Conservation (phyloP, 1,284 basidiomycete species). For the Malassezia arunalokei region DNA sequence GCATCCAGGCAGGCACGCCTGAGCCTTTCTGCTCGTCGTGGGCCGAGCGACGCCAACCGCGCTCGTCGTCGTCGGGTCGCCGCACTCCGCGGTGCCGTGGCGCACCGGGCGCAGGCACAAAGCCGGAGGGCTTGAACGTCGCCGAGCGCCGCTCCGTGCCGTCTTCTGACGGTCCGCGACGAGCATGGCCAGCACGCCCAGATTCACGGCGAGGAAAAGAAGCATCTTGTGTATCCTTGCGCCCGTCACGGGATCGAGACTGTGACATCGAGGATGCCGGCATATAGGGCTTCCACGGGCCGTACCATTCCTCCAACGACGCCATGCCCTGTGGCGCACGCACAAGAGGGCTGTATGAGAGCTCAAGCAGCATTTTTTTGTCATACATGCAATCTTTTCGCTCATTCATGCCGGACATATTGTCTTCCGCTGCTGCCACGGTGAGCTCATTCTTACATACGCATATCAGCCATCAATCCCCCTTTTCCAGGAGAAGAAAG, state of each 20-base stretch:
- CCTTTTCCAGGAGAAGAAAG: too few species aligned
- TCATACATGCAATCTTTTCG: neutral
- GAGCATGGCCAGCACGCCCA: neutral
- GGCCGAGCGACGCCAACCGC: neutral
- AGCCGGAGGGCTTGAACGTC: neutral
- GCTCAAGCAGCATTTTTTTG: slow-evolving; percentile 50
- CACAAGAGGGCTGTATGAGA: slow-evolving; percentile 63
- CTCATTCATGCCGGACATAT: neutral
- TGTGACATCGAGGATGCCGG: neutral
- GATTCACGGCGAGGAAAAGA: neutral
- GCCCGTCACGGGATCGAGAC: neutral
- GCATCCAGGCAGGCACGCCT: slow-evolving; percentile 82
- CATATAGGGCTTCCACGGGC: slow-evolving; percentile 12
- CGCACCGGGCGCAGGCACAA: neutral
- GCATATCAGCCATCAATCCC: too few species aligned
- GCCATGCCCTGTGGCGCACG: slow-evolving; percentile 50
- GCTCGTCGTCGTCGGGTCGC: neutral
- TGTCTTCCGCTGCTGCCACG: too few species aligned
- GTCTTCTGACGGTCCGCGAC: neutral
- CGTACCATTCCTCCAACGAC: slow-evolving; percentile 12
- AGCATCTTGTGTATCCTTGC: neutral
- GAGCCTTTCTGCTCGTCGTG: neutral
- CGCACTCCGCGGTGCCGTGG: neutral
- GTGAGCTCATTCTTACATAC: too few species aligned
- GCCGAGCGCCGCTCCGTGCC: neutral